Evolutionary conservation across 768 basidiomycete species (phyloP), one percentile per base, ranked within the genome.

Genomic region (Sporobolomyces roseus): DNA sequence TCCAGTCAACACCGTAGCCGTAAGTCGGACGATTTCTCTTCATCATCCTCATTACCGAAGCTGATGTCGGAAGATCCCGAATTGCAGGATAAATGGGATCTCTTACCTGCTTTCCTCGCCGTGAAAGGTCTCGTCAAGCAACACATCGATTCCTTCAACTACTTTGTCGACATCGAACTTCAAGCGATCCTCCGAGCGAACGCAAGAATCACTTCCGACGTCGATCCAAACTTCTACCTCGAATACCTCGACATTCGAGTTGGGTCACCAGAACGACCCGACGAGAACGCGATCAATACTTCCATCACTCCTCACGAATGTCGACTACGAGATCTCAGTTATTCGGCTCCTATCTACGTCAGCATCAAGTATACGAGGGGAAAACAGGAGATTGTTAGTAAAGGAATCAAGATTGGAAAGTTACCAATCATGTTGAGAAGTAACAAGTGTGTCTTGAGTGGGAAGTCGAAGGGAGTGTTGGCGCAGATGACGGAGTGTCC

Each of bases 121-220:
- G 91, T 96, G 69, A 99, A 99, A 76, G 96, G 96, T 66, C 87
- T 99, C 19, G 96, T 99, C 69, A 98, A 98, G 81, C 96, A 98
- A 77, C 96, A 99, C 77, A 90, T 97, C 74, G 96, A 97, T 79
- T 96, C 92, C 12, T 98, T 92, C 86, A 97, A 97, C 81, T 93
- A 94, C 79, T 98, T 99, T 77, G 92, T 97, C 77, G 90, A 97
- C 75, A 87, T 89, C 49, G 96, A 98, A 77, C 89, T 99, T 77
- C 93, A 93, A 79, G 94, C 93, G 74, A 96, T 99, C 75, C 87
- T 98, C 66, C 89, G 86, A 73, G 91, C 91, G 9, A 93, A 94
- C 78, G 88, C 86, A 80, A 91, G 91, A 78, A 87, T 94, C 76
- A 93, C 90, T 5, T 96, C 93, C 23, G 96, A 99, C 75, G 90